Evolutionary conservation across 2,329 filamentous ascomycete species (phyloP).

Genomic region (Colletotrichum plurivorum): DNA sequence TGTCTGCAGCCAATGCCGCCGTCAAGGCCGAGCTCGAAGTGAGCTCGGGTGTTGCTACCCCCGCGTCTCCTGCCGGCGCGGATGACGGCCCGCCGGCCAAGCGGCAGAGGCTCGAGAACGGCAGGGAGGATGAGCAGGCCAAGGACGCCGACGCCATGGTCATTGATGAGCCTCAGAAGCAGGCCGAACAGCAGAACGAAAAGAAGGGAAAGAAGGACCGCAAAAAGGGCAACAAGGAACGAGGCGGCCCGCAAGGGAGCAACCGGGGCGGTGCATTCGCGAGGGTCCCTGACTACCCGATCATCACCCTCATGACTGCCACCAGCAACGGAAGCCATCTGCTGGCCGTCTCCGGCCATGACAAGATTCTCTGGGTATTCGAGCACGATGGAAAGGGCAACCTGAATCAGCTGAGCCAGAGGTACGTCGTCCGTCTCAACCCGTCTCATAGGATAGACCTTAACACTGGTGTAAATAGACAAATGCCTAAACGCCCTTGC

Average conservation of each 20-base stretch:
- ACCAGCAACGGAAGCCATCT: slow-evolving; percentile 77
- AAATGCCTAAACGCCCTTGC: slow-evolving; percentile 91
- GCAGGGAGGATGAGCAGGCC: slow-evolving; percentile 44
- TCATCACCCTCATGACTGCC: slow-evolving; percentile 77
- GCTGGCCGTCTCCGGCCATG: slow-evolving; percentile 87
- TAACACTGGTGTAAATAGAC: slow-evolving; percentile 62
- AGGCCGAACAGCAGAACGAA: slow-evolving; percentile 43
- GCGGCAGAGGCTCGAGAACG: slow-evolving; percentile 55
- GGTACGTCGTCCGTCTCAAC: slow-evolving; percentile 63
- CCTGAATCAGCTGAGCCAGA: slow-evolving; percentile 78
- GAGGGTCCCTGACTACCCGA: slow-evolving; percentile 67
- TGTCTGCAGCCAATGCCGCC: slow-evolving; percentile 42
- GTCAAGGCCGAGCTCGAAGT: slow-evolving; percentile 47
- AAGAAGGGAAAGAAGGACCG: slow-evolving; percentile 47
- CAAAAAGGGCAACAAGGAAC: slow-evolving; percentile 42
- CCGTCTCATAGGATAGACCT: slow-evolving; percentile 43
- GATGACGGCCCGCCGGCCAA: slow-evolving; percentile 57
- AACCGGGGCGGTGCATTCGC: slow-evolving; percentile 46
- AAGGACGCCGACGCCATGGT: slow-evolving; percentile 42
- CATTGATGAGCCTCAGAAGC: slow-evolving; percentile 42
- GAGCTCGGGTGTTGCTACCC: slow-evolving; percentile 40
- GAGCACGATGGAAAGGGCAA: slow-evolving; percentile 72
- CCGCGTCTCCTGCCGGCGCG: slow-evolving; percentile 22
- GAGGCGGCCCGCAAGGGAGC: slow-evolving; percentile 41
- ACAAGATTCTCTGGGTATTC: slow-evolving; percentile 92